Evolutionary conservation across 2,329 filamentous ascomycete species (phyloP).

Genomic region (Xylariomycetidae sp.): DNA sequence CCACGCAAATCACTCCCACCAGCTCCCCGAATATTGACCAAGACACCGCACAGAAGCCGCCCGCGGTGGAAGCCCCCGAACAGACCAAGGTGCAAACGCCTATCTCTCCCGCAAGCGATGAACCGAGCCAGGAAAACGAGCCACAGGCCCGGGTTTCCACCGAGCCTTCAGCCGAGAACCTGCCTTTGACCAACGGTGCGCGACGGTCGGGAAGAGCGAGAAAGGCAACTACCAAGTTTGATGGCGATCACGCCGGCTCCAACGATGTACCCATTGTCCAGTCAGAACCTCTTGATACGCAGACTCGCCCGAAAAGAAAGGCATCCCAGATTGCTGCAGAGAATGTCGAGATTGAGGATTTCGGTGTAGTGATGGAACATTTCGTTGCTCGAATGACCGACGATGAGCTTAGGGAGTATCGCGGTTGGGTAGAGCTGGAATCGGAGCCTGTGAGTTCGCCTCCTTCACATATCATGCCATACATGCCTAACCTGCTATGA

Average conservation of each 20-base stretch:
- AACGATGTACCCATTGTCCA: slow-evolving; percentile 10
- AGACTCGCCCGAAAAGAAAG: slow-evolving; percentile 40
- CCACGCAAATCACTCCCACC: too few species aligned
- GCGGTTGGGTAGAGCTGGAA: slow-evolving; percentile 79
- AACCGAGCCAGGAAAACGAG: too few species aligned
- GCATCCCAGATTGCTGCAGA: slow-evolving; percentile 30
- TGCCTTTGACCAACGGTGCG: slow-evolving; percentile 2
- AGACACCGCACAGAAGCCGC: too few species aligned
- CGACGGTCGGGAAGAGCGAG: slow-evolving; percentile 18
- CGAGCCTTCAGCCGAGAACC: too few species aligned
- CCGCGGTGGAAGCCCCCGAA: too few species aligned
- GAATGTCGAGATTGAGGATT: slow-evolving; percentile 30
- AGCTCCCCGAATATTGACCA: too few species aligned
- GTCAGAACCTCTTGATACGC: slow-evolving; percentile 8
- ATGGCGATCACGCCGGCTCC: slow-evolving; percentile 15
- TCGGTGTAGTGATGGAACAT: slow-evolving; percentile 33
- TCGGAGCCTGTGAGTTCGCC: slow-evolving; percentile 69
- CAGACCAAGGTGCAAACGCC: too few species aligned
- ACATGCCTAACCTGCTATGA: neutral
- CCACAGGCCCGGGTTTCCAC: too few species aligned
- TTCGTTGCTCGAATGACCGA: slow-evolving; percentile 42
- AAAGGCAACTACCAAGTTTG: slow-evolving; percentile 15
- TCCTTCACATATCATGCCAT: neutral
- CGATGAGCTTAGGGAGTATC: slow-evolving; percentile 57
- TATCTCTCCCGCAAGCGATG: too few species aligned